Conservation (phyloP, 257 asterid species). For the Solanum raphanifolium region DNA sequence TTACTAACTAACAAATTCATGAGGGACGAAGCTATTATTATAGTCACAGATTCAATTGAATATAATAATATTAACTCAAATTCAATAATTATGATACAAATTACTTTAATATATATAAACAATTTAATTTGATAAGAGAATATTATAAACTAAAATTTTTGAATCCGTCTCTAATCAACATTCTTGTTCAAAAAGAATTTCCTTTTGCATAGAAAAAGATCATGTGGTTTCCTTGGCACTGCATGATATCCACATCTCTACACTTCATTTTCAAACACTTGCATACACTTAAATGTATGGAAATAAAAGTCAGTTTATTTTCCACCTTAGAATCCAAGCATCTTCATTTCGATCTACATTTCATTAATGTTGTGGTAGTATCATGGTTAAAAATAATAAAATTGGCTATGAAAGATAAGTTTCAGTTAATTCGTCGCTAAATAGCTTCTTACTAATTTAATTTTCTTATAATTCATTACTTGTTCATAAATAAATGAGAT, state of each 20-base stretch:
- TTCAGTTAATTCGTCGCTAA: not conserved
- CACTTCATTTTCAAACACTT: not conserved
- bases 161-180: not conserved
- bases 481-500: not conserved
- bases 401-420: not conserved
- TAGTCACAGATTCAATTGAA: not conserved
- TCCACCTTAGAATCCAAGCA: not conserved
- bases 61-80: no score
- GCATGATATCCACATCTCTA: not conserved
- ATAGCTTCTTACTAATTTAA: not conserved
- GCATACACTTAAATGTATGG: not conserved
- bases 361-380: not conserved
- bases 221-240: not conserved
- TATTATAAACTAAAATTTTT: not conserved
- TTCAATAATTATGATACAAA: no score
- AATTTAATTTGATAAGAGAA: not conserved
- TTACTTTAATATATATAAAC: no score
- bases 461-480: not conserved
- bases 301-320: not conserved
- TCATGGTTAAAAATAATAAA: not conserved
- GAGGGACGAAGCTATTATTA: not conserved
- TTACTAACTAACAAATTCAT: not conserved
- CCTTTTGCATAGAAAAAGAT: not conserved
- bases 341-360: not conserved
- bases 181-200: not conserved